Conservation (phyloP, 768 basidiomycete genomes). For the Tubosaeta sp. region DNA sequence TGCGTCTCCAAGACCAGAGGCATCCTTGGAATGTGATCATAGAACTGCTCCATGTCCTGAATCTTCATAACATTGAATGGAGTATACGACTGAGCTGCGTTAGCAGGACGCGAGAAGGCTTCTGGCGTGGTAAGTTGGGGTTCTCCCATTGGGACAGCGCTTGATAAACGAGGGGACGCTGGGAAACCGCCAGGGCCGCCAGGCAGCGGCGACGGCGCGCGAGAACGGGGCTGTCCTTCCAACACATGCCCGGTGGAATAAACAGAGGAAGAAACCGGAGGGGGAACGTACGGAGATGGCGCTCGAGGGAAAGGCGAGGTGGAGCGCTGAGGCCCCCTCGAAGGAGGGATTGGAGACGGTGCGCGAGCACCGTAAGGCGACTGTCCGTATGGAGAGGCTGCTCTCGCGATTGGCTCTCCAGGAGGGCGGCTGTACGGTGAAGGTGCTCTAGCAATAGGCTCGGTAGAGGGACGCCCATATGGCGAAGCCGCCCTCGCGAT, state of each 20-base stretch:
- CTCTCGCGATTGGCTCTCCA: constrained; percentile 39
- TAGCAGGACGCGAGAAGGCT: constrained; percentile 70
- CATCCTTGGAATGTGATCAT: constrained; percentile 65
- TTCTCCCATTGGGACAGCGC: constrained; percentile 19
- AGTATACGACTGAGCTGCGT: constrained; percentile 60
- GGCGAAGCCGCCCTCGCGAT: constrained; percentile 23
- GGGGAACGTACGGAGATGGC: constrained; percentile 26
- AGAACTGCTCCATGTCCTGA: constrained; percentile 73
- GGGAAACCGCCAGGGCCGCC: constrained; percentile 32
- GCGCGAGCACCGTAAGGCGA: constrained; percentile 26
- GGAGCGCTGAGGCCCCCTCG: constrained; percentile 20
- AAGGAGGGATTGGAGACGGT: constrained; percentile 29
- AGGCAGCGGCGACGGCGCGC: constrained; percentile 54
- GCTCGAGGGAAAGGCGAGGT: constrained; percentile 31
- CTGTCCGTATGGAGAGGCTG: constrained; percentile 29
- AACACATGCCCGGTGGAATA: constrained; percentile 57
- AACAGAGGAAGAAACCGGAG: constrained; percentile 21
- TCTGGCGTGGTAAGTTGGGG: constrained; percentile 55
- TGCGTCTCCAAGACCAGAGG: constrained; percentile 68
- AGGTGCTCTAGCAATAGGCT: constrained; percentile 37
- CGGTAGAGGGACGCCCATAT: constrained; percentile 30
- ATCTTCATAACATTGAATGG: constrained; percentile 70
- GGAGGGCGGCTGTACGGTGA: constrained; percentile 35
- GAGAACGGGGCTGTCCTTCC: constrained; percentile 47
- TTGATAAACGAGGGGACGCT: constrained; percentile 27